Base-by-base conservation (phyloP, 2,329 filamentous ascomycete species). In the Sphaerostilbella broomeana region DNA sequence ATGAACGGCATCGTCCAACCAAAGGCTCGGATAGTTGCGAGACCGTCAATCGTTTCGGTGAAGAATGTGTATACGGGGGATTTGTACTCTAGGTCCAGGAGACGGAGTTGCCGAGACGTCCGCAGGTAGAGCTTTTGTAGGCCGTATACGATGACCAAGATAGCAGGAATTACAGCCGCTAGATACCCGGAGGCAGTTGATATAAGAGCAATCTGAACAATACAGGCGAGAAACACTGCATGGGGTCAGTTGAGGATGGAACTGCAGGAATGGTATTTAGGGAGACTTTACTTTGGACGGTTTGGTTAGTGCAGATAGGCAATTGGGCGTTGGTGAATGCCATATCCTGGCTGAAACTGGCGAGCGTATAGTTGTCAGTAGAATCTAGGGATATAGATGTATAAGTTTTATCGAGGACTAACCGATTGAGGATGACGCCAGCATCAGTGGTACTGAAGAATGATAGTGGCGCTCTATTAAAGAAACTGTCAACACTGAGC, bases 41-140 rank as follows among this genome's bases (percentile, higher is more conserved):
- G 47, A 0, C 72, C 72, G 6, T 59, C 55, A 1, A 73, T 47
- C 1, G 67, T 68, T 40, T 44, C 46, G 6, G 42, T 19, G 29
- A 40, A 12, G 33, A 21, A 37, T 62, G 12, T 64, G 69, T 45
- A 47, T 4, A 47, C 16, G 4, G 45, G 43, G 3, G 26, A 29
- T 27, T 46, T 76, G 3, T 68, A 67, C 51, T 79, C 75, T 4
- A 79, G 60, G 33, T 78, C 75, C 24, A 79, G 51, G 21, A 74
- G 62, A 33, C 75, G 63, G 6, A 79, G 54, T 50, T 78, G 75
- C 0, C 74, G 63, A 1, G 72, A 77, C 0, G 74, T 79, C 4
- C 69, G 63, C 6, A 79, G 61, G 46, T 79, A 79, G 33, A 73
- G 62, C 30, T 65, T 69, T 44, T 77, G 73, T 2, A 78, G 51